Evolutionary conservation across 139 green algal species (phyloP).

Genomic region (Desmodesmus armatus): DNA sequence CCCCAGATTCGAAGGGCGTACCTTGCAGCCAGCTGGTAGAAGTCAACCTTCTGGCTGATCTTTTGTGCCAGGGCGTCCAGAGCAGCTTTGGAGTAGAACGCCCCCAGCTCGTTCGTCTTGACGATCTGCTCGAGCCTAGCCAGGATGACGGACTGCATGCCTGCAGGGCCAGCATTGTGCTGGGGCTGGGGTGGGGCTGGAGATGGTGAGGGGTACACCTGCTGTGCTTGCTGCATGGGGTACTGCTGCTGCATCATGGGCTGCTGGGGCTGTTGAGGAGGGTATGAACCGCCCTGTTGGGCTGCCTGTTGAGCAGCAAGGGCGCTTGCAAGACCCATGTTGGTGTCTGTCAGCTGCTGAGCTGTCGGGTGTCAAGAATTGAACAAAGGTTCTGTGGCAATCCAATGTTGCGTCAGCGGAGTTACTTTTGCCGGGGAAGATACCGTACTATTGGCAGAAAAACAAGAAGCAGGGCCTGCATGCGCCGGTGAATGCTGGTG

Average conservation of each 20-base stretch:
- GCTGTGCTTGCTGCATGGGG: too few species aligned
- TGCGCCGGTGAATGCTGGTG: background rate
- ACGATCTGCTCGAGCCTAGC: conserved; percentile 20
- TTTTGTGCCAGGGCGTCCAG: background rate
- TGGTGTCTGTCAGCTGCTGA: background rate
- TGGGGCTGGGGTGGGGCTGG: too few species aligned
- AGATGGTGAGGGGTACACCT: too few species aligned
- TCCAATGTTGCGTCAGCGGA: too few species aligned
- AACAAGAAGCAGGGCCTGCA: background rate
- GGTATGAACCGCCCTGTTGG: too few species aligned
- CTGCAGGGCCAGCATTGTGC: too few species aligned
- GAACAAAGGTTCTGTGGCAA: too few species aligned
- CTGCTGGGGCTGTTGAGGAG: too few species aligned
- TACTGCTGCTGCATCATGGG: too few species aligned
- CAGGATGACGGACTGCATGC: background rate
- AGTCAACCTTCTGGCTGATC: conserved; percentile 3
- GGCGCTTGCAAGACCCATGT: conserved; percentile 34
- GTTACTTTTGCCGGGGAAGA: too few species aligned
- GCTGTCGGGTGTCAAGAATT: background rate
- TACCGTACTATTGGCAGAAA: background rate
- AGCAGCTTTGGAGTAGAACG: conserved; percentile 8
- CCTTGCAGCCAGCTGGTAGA: conserved; percentile 18
- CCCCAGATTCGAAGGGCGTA: too few species aligned
- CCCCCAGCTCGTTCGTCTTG: conserved; percentile 20
- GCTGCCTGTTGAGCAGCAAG: background rate